phyloP scores from a whole-genome alignment of 1,139 yeast genomes.

The Arxiozyma slooffiae region DNA sequence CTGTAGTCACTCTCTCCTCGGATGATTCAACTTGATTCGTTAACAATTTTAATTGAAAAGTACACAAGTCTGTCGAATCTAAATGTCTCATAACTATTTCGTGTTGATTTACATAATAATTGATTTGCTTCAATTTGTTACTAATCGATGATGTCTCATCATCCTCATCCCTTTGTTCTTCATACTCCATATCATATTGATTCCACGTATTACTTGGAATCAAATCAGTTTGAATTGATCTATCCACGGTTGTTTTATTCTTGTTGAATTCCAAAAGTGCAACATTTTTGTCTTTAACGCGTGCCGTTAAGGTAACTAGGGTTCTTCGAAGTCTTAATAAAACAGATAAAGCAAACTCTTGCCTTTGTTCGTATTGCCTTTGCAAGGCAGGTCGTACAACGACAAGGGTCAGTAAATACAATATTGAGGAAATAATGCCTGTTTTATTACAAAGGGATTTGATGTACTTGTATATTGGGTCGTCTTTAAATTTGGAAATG shows the following conservation, averaged over 20 bases:
- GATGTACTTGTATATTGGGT: conserved; percentile 10
- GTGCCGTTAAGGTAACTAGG: conserved; percentile 15
- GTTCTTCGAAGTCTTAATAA: conserved; percentile 21
- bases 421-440: conserved; percentile 24
- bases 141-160: conserved; percentile 16
- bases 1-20: background rate
- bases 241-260: conserved; percentile 26
- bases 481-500: background rate
- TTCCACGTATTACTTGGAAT: conserved; percentile 24
- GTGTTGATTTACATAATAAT: conserved; percentile 10
- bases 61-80: conserved; percentile 12
- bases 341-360: conserved; percentile 16
- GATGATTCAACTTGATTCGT: conserved; percentile 11
- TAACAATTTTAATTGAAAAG: conserved; percentile 17
- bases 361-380: conserved; percentile 27
- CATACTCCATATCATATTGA: conserved; percentile 26
- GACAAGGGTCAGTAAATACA: conserved; percentile 15
- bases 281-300: conserved; percentile 27
- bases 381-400: conserved; percentile 28
- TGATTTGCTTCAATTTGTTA: conserved; percentile 11
- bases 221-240: conserved; percentile 27
- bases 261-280: conserved; percentile 36
- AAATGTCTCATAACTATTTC: conserved; percentile 8
- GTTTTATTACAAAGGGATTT: conserved; percentile 24
- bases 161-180: conserved; percentile 29